Percentiles rank a stretch among this genome's conserved stretches.
These are phyloP conservation scores for Candolleomyces aberdarensis DNA, from an alignment of 768 basidiomycete species.

Conservation along the genomic window DNA sequence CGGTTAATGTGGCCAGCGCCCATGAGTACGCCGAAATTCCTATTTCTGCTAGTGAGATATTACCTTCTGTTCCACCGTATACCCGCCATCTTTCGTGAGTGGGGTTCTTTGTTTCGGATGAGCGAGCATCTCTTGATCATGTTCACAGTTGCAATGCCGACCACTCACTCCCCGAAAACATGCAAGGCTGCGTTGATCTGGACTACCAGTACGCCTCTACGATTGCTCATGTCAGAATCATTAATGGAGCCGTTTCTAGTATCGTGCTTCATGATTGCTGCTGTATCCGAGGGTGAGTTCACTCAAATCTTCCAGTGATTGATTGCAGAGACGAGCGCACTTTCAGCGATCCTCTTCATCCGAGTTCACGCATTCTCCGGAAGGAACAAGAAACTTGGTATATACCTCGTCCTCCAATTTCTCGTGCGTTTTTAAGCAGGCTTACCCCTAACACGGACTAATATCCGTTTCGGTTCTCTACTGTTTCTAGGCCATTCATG, in stretches of 20 bases:
- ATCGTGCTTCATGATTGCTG: not conserved
- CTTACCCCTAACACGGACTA: too few species aligned
- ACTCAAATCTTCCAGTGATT: not conserved
- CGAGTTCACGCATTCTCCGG: not conserved
- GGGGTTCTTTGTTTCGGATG: not conserved
- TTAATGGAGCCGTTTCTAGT: not conserved
- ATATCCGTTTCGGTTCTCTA: too few species aligned
- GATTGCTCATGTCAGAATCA: not conserved
- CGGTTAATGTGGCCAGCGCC: not conserved
- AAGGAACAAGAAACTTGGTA: not conserved
- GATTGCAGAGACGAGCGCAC: not conserved
- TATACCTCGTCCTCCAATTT: not conserved
- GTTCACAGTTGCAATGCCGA: not conserved
- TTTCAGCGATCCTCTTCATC: not conserved
- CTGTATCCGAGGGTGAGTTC: not conserved
- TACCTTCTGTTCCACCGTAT: not conserved
- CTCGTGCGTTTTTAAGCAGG: not conserved
- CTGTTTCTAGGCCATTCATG: too few species aligned
- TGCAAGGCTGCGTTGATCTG: not conserved
- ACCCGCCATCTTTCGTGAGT: not conserved
- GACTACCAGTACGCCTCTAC: not conserved
- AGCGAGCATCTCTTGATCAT: not conserved
- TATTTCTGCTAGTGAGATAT: not conserved
- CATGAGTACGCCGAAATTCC: not conserved
- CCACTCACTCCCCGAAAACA: not conserved